Conservation (phyloP, 1,284 basidiomycete genomes). For the Leccinum laetum region DNA sequence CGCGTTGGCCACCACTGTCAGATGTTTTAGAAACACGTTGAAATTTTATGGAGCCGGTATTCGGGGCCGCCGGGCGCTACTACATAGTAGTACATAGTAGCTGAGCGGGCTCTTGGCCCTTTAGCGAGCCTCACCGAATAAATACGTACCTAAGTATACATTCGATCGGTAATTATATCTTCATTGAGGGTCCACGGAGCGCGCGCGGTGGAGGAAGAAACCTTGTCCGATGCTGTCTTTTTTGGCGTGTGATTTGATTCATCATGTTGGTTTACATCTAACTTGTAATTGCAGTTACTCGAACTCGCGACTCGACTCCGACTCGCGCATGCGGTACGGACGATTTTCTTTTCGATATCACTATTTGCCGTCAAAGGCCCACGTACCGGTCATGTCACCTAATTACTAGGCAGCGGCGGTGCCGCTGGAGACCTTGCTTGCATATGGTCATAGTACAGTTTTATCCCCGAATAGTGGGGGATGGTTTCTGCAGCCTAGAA, state of each 20-base stretch:
- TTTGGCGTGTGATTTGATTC: no score
- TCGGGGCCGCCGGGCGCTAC: no score
- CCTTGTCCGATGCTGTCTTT: neutral
- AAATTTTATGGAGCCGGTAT: no score
- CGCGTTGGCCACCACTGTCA: neutral
- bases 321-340: slow-evolving; percentile 25
- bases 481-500: no score
- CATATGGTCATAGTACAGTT: slow-evolving; percentile 41
- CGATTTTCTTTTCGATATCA: slow-evolving; percentile 30
- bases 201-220: neutral
- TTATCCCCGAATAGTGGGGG: no score
- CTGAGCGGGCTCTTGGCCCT: neutral
- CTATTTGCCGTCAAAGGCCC: slow-evolving; percentile 26
- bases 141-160: neutral
- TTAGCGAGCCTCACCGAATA: neutral
- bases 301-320: neutral
- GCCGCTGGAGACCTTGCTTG: slow-evolving; percentile 28
- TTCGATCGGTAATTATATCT: neutral
- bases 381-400: slow-evolving; percentile 30
- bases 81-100: no score
- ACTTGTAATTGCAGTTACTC: neutral
- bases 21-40: neutral
- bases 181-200: neutral
- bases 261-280: neutral
- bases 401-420: slow-evolving; percentile 35